Percentiles rank a stretch among this genome's conserved stretches.
Conservation (phyloP, 2,329 filamentous ascomycete species). For the Sclerotinia sclerotiorum region DNA sequence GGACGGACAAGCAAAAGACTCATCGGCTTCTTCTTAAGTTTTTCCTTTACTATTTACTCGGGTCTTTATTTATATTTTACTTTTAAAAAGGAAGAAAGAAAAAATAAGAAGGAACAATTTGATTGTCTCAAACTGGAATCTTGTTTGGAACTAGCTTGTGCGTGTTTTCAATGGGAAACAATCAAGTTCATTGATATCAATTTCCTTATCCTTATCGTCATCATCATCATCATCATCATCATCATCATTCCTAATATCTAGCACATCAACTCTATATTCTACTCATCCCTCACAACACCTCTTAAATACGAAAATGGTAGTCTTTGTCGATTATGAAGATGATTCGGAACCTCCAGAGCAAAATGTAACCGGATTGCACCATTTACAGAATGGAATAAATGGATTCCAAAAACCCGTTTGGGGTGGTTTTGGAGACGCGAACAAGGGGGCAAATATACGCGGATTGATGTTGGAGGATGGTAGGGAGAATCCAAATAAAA, state of each 20-base stretch:
- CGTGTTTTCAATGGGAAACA: slow-evolving; percentile 37
- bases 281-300: background rate
- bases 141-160: slow-evolving; percentile 7
- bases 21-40: background rate
- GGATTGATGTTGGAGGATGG: slow-evolving; percentile 17
- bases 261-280: background rate
- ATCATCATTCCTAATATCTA: slow-evolving; percentile 4
- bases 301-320: slow-evolving; percentile 35
- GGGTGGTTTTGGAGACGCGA: slow-evolving; percentile 21
- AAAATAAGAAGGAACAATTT: background rate
- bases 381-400: slow-evolving; percentile 20
- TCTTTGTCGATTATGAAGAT: slow-evolving; percentile 41
- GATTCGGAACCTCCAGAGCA: slow-evolving; percentile 38
- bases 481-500: slow-evolving; percentile 50
- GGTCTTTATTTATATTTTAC: background rate
- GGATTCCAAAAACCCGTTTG: slow-evolving; percentile 25
- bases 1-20: background rate
- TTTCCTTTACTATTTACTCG: background rate
- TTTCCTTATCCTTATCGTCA: slow-evolving; percentile 26
- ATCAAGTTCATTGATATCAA: slow-evolving; percentile 26
- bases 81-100: no score
- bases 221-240: background rate
- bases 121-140: slow-evolving; percentile 3
- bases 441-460: background rate
- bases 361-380: slow-evolving; percentile 16